These are phyloP conservation scores for Fusarium torreyae DNA, from an alignment of 2,329 filamentous ascomycete species.

Conservation along the genomic window DNA sequence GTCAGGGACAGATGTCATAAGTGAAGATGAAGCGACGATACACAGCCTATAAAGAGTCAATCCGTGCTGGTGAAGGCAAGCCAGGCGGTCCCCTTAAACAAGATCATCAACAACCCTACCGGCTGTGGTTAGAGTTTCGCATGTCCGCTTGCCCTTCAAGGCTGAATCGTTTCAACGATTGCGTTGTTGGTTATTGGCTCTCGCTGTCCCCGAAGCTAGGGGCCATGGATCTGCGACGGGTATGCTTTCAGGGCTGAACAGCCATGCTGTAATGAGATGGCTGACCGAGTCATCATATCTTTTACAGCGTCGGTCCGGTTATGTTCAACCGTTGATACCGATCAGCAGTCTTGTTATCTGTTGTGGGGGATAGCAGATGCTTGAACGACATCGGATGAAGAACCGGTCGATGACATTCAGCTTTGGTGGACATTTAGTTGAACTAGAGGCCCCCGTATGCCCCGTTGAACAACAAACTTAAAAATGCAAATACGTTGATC, in stretches of 20 bases:
- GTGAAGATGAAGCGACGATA: conserved; percentile 21
- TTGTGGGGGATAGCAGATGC: conserved; percentile 28
- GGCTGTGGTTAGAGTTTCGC: conserved; percentile 28
- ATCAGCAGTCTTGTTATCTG: conserved; percentile 13
- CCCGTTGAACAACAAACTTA: conserved; percentile 16
- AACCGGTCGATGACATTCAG: conserved; percentile 12
- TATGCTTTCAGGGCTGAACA: conserved; percentile 13
- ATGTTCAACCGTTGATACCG: conserved; percentile 14
- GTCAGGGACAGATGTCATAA: conserved; percentile 1
- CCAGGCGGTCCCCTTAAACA: conserved; percentile 9
- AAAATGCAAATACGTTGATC: conserved; percentile 2
- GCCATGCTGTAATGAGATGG: not conserved
- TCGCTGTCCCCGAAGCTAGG: conserved; percentile 38
- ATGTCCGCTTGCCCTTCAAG: conserved; percentile 33
- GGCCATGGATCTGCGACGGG: conserved; percentile 3
- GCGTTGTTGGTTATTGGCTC: conserved; percentile 15
- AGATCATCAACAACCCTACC: conserved; percentile 31
- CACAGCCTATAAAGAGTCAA: conserved; percentile 17
- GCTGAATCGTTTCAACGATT: conserved; percentile 30
- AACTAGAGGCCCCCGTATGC: conserved; percentile 1
- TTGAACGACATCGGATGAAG: conserved; percentile 10
- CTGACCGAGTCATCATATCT: conserved; percentile 26
- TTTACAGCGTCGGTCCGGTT: not conserved
- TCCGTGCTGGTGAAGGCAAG: not conserved
- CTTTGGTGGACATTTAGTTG: conserved; percentile 8